Evolutionary conservation across 768 basidiomycete genomes (phyloP).

Genomic region (Termitomyces sp.): DNA sequence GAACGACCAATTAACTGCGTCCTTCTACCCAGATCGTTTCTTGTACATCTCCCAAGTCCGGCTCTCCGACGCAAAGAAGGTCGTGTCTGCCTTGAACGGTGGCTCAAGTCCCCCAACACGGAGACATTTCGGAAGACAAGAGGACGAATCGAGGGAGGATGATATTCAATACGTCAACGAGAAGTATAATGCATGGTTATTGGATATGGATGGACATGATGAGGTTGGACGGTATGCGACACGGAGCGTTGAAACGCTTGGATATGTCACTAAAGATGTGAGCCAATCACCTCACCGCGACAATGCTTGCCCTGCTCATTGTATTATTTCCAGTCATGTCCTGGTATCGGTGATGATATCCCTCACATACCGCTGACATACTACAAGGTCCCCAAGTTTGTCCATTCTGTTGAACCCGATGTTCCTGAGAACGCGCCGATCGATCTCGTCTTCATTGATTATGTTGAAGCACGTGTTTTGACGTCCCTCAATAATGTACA

Average conservation of each 20-base stretch:
- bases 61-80: constrained; percentile 41
- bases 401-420: constrained; percentile 48
- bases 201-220: constrained; percentile 42
- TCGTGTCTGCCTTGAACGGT: constrained; percentile 48
- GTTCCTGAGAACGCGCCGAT: constrained; percentile 44
- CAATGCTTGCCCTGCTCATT: background rate
- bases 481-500: constrained; percentile 52
- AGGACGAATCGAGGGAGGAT: constrained; percentile 15
- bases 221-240: constrained; percentile 35
- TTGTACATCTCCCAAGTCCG: constrained; percentile 53
- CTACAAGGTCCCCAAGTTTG: constrained; percentile 49
- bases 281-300: background rate
- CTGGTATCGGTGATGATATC: constrained; percentile 72
- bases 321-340: constrained; percentile 45
- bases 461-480: constrained; percentile 51
- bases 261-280: constrained; percentile 58
- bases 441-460: constrained; percentile 75
- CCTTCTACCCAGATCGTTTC: constrained; percentile 65
- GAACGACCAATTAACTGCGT: constrained; percentile 75
- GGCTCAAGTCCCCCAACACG: constrained; percentile 2
- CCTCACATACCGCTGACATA: constrained; percentile 56
- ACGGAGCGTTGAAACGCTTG: constrained; percentile 54
- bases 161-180: constrained; percentile 11
- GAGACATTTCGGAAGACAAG: constrained; percentile 20
- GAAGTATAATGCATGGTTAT: constrained; percentile 40